Conservation (phyloP, 495 filamentous ascomycete species). For the Entonaema liquescens region DNA sequence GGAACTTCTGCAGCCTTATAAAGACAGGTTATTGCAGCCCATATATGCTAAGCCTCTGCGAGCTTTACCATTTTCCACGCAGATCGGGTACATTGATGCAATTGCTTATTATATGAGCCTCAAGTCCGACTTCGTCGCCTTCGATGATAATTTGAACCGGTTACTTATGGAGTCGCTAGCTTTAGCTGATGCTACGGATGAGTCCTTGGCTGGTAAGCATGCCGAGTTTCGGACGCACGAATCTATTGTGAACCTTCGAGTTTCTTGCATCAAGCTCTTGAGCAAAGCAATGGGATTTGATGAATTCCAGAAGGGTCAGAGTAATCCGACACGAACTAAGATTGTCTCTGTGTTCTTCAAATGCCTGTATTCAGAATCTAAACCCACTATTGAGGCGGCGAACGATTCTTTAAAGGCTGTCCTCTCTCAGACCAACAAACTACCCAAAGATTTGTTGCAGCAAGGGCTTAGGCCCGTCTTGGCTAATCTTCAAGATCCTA, state of each 20-base stretch:
- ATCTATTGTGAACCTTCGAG: constrained; percentile 87
- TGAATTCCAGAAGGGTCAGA: constrained; percentile 75
- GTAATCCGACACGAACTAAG: constrained; percentile 77
- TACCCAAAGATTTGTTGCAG: constrained; percentile 95
- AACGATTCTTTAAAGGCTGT: constrained; percentile 88
- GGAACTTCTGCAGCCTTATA: constrained; percentile 85
- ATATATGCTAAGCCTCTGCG: constrained; percentile 96
- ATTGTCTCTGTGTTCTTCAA: constrained; percentile 98
- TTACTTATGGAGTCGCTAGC: constrained; percentile 92
- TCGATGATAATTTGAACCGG: constrained; percentile 89
- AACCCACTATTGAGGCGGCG: constrained; percentile 92
- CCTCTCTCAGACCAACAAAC: constrained; percentile 83
- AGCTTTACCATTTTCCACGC: constrained; percentile 87
- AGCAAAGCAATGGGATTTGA: constrained; percentile 92
- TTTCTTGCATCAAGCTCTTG: constrained; percentile 91
- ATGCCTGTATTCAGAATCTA: constrained; percentile 88
- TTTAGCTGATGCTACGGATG: constrained; percentile 91
- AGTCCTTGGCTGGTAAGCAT: constrained; percentile 82
- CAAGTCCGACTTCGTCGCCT: constrained; percentile 83
- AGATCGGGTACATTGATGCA: constrained; percentile 98
- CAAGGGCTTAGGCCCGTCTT: constrained; percentile 93
- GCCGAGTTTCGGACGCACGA: constrained; percentile 90
- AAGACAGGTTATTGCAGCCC: constrained; percentile 81
- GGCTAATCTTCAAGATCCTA: constrained; percentile 93
- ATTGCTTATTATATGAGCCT: constrained; percentile 92